Conservation (phyloP, 305 asterid species). For the Striga hermonthica region DNA sequence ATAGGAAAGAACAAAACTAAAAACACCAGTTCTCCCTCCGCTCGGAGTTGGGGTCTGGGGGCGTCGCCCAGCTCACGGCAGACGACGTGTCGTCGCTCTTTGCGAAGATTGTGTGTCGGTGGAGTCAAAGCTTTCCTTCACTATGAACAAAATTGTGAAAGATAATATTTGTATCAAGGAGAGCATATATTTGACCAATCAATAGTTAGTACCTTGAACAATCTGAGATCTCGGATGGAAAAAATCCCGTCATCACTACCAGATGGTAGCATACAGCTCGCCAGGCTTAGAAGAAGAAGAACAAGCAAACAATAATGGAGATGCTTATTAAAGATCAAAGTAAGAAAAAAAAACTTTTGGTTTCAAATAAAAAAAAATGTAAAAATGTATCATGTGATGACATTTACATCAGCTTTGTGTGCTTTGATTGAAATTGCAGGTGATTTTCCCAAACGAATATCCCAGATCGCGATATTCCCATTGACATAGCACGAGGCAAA, state of each 20-base stretch:
- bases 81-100: too few species aligned
- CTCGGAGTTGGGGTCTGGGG: too few species aligned
- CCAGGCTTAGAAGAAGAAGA: slow-evolving; percentile 51
- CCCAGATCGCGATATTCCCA: slow-evolving; percentile 81
- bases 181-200: not conserved
- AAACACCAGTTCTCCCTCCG: too few species aligned
- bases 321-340: slow-evolving; percentile 3
- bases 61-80: too few species aligned
- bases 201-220: slow-evolving; percentile 57
- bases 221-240: slow-evolving; percentile 80
- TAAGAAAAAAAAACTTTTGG: not conserved
- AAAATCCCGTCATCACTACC: slow-evolving; percentile 95
- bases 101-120: too few species aligned
- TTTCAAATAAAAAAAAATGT: not conserved
- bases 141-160: too few species aligned
- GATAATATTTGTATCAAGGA: too few species aligned
- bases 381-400: slow-evolving; percentile 82
- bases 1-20: too few species aligned
- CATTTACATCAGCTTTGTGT: slow-evolving; percentile 91
- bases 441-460: slow-evolving; percentile 70
- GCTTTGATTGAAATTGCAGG: slow-evolving; percentile 77
- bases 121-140: too few species aligned
- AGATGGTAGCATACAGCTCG: slow-evolving; percentile 93
- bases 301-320: slow-evolving; percentile 16
- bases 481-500: slow-evolving; percentile 97